Percentiles rank a stretch among this genome's conserved stretches.
phyloP scores from a whole-genome alignment of 768 basidiomycete species.

The Pisolithus marmoratus region DNA sequence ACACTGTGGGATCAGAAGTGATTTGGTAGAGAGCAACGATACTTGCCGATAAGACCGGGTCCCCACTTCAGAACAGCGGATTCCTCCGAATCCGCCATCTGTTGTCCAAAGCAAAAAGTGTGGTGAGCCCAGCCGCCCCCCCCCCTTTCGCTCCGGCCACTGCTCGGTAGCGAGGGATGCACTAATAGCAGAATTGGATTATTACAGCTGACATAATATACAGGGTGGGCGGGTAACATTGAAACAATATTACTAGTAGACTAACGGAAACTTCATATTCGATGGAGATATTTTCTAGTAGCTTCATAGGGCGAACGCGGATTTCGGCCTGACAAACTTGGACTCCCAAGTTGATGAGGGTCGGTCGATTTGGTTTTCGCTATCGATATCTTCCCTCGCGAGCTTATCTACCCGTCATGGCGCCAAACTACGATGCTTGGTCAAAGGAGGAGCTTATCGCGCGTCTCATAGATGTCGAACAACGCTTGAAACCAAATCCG shows the following conservation, averaged over 20 bases:
- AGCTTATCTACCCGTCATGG: conserved; percentile 28
- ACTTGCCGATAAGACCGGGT: conserved; percentile 14
- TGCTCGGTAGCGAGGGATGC: too few relatives aligned
- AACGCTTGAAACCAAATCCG: conserved; percentile 8
- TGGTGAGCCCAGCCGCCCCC: too few relatives aligned
- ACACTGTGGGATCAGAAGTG: neutral
- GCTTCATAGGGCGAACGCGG: too few relatives aligned
- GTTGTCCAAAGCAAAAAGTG: neutral
- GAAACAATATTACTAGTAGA: too few relatives aligned
- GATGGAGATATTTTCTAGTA: too few relatives aligned
- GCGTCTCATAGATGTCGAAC: conserved; percentile 54
- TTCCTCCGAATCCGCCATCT: neutral
- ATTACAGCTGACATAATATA: too few relatives aligned
- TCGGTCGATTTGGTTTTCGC: conserved; percentile 27
- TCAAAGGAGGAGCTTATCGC: conserved; percentile 68
- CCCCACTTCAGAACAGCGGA: conserved; percentile 1
- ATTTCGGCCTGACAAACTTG: neutral
- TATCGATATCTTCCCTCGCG: conserved; percentile 28
- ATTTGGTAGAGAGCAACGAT: neutral
- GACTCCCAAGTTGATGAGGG: conserved; percentile 19
- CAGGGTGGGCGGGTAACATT: too few relatives aligned
- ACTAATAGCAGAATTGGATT: too few relatives aligned
- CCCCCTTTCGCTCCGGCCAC: too few relatives aligned
- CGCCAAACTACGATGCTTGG: conserved; percentile 47
- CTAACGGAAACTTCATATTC: too few relatives aligned